phyloP scores from a whole-genome alignment of 2,329 filamentous ascomycete species.

The Xylariales sp. region DNA sequence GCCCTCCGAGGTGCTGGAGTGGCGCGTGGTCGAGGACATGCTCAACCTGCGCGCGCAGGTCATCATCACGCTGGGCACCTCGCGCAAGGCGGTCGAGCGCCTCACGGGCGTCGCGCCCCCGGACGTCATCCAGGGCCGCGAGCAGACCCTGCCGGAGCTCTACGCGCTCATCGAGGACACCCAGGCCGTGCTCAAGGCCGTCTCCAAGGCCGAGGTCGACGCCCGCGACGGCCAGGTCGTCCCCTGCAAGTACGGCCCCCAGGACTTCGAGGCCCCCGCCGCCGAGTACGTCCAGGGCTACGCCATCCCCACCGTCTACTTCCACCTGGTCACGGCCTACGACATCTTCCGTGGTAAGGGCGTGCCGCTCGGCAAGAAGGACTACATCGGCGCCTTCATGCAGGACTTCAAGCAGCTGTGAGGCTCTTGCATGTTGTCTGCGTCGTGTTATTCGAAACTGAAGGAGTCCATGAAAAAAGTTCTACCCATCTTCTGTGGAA shows the following conservation, averaged over 20 bases:
- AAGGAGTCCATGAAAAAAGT: no score
- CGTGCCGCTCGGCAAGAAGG: slow-evolving; percentile 54
- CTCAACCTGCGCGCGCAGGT: slow-evolving; percentile 35
- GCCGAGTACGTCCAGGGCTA: slow-evolving; percentile 40
- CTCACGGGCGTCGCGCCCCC: slow-evolving; percentile 27
- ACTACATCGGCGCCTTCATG: slow-evolving; percentile 31
- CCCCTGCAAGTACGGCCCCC: slow-evolving; percentile 24
- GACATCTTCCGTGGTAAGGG: slow-evolving; percentile 55
- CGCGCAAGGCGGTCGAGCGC: slow-evolving; percentile 28
- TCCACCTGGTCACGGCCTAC: slow-evolving; percentile 56
- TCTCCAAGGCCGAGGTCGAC: slow-evolving; percentile 20
- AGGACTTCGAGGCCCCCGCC: slow-evolving; percentile 18
- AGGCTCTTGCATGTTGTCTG: no score
- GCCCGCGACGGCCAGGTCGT: slow-evolving; percentile 26
- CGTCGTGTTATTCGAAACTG: no score
- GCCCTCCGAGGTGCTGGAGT: slow-evolving; percentile 17
- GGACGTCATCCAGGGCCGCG: slow-evolving; percentile 16
- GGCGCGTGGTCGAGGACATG: slow-evolving; percentile 34
- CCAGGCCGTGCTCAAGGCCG: slow-evolving; percentile 19
- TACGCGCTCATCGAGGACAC: slow-evolving; percentile 26
- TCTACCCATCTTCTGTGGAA: no score
- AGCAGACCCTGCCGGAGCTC: slow-evolving; percentile 25
- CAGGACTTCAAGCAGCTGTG: no score
- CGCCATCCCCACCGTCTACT: slow-evolving; percentile 56
- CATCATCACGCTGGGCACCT: slow-evolving; percentile 14